Percentiles rank a stretch among this genome's conserved stretches.
phyloP scores from a whole-genome alignment of 1,284 basidiomycete genomes.

The Fomitopsis schrenkii region DNA sequence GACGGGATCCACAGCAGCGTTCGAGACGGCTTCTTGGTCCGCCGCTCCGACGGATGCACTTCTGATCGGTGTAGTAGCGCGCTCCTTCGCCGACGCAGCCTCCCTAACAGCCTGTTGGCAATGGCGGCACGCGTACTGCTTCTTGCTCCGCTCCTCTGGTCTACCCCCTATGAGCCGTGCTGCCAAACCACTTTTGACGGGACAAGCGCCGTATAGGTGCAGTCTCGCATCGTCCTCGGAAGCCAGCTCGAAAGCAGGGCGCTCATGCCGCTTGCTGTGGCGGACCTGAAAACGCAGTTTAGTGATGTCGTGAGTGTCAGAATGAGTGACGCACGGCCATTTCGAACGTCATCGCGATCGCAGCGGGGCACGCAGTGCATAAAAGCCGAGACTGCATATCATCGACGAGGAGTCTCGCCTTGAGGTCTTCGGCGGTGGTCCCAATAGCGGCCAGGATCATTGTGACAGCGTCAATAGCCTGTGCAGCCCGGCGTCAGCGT shows the following conservation, averaged over 20 bases:
- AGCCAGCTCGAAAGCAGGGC: conserved; percentile 40
- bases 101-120: conserved; percentile 28
- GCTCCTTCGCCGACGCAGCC: neutral
- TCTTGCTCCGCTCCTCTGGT: conserved; percentile 26
- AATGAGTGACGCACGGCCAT: conserved; percentile 39
- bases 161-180: conserved; percentile 26
- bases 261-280: conserved; percentile 60
- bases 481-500: neutral
- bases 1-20: too few species aligned
- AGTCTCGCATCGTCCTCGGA: conserved; percentile 15
- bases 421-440: conserved; percentile 29
- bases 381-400: conserved; percentile 31
- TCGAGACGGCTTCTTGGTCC: neutral
- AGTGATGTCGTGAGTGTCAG: neutral
- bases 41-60: neutral
- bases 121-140: conserved; percentile 51
- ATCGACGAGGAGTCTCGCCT: conserved; percentile 13
- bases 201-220: conserved; percentile 12
- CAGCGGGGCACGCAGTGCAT: conserved; percentile 50
- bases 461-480: conserved; percentile 42
- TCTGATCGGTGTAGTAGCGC: neutral
- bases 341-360: conserved; percentile 46
- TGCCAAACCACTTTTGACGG: conserved; percentile 29
- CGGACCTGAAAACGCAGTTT: conserved; percentile 38
- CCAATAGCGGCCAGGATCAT: conserved; percentile 31